These are phyloP conservation scores for Boletellus emodensis DNA, from an alignment of 768 basidiomycete species.

Conservation along the genomic window DNA sequence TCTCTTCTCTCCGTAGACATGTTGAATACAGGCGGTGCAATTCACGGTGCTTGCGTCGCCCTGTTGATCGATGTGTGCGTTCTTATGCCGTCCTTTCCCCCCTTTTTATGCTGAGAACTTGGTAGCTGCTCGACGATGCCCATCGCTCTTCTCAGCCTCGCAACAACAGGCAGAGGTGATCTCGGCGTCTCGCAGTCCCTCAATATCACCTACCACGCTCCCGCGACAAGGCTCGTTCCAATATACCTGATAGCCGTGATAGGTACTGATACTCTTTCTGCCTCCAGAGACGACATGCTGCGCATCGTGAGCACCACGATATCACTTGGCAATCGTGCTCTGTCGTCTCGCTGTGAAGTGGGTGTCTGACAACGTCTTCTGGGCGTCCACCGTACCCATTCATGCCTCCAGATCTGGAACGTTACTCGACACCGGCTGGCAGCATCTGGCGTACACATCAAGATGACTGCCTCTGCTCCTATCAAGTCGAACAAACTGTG, in stretches of 20 bases:
- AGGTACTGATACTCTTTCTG: not conserved
- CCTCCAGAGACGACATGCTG: slow-evolving; percentile 43
- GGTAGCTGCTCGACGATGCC: slow-evolving; percentile 50
- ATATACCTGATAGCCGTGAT: not conserved
- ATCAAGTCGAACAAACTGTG: slow-evolving; percentile 16
- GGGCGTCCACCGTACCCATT: not conserved
- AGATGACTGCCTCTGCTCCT: slow-evolving; percentile 45
- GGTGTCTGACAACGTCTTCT: not conserved
- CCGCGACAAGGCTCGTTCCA: slow-evolving; percentile 40
- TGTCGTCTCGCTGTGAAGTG: slow-evolving; percentile 51
- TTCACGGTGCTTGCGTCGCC: slow-evolving; percentile 57
- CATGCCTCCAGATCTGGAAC: slow-evolving; percentile 49
- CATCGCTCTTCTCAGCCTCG: slow-evolving; percentile 32
- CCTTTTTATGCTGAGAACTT: not conserved
- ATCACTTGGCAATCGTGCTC: slow-evolving; percentile 42
- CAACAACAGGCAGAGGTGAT: slow-evolving; percentile 27
- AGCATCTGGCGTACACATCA: slow-evolving; percentile 52
- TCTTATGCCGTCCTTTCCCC: not conserved
- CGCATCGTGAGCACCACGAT: slow-evolving; percentile 52
- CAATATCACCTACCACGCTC: slow-evolving; percentile 53
- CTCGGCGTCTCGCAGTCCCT: slow-evolving; percentile 48
- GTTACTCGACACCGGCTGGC: slow-evolving; percentile 47
- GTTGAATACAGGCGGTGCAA: slow-evolving; percentile 43
- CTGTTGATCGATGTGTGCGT: slow-evolving; percentile 51
- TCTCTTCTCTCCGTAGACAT: slow-evolving; percentile 39